Conservation (phyloP, 495 filamentous ascomycete genomes). For the Annulohypoxylon moriforme region DNA sequence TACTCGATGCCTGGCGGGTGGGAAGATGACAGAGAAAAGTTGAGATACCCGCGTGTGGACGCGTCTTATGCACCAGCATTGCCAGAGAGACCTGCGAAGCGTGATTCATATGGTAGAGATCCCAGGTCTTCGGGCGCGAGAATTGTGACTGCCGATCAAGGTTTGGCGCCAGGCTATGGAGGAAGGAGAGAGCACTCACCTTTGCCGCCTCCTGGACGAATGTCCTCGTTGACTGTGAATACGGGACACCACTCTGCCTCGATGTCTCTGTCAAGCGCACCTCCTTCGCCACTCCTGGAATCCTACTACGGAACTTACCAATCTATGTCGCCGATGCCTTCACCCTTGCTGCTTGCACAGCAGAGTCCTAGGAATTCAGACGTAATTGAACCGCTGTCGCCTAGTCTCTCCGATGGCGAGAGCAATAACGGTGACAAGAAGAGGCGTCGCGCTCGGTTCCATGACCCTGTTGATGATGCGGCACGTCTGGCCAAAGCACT, state of each 20-base stretch:
- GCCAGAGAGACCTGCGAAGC: conserved; percentile 33
- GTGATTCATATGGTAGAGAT: conserved; percentile 47
- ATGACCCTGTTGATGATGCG: conserved; percentile 85
- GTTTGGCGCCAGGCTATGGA: conserved; percentile 47
- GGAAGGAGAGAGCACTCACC: conserved; percentile 56
- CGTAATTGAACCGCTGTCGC: conserved; percentile 56
- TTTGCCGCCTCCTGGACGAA: conserved; percentile 60
- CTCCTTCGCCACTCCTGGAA: conserved; percentile 86
- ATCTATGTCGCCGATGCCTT: conserved; percentile 94
- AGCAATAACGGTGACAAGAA: conserved; percentile 51
- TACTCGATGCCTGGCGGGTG: conserved; percentile 64
- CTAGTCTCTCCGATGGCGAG: conserved; percentile 54
- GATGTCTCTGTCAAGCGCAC: conserved; percentile 66
- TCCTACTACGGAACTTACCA: conserved; percentile 96
- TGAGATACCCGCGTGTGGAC: conserved; percentile 57
- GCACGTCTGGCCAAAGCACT: conserved; percentile 79
- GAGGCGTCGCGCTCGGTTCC: conserved; percentile 71
- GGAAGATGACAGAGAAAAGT: conserved; percentile 62
- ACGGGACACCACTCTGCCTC: conserved; percentile 54
- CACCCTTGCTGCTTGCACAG: conserved; percentile 67
- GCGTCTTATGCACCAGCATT: conserved; percentile 23
- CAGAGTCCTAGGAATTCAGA: conserved; percentile 46
- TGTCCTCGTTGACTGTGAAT: conserved; percentile 58
- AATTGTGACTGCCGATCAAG: conserved; percentile 54
- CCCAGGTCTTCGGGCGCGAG: conserved; percentile 43